Evolutionary conservation across 345 rosid genomes (phyloP).

Genomic region (Gossypium stocksii): DNA sequence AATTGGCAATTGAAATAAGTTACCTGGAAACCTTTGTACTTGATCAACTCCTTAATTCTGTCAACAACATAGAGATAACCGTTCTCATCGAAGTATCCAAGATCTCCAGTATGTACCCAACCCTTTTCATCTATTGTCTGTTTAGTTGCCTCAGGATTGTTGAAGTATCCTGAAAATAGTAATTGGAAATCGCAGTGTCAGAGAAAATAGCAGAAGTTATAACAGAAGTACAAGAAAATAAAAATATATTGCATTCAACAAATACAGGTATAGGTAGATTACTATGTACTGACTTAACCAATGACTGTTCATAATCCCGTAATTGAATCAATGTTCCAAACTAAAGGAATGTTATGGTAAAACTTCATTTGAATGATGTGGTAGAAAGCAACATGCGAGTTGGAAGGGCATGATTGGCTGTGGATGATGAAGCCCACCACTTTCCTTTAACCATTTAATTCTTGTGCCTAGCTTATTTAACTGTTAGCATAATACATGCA

Average conservation of each 20-base stretch:
- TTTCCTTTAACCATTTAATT: not conserved
- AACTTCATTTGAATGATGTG: too few relatives aligned
- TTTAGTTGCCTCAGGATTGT: constrained; percentile 75
- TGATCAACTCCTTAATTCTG: constrained; percentile 88
- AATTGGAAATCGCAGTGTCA: not conserved
- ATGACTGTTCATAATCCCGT: too few relatives aligned
- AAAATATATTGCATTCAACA: too few relatives aligned
- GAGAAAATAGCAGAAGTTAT: not conserved
- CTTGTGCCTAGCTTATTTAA: not conserved
- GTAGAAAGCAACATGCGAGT: too few relatives aligned
- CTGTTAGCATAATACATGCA: not conserved
- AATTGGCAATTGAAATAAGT: not conserved
- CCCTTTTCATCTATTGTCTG: constrained; percentile 68
- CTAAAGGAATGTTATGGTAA: too few relatives aligned
- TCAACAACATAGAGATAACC: constrained; percentile 77
- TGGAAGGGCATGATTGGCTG: too few relatives aligned
- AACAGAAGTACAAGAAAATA: too few relatives aligned
- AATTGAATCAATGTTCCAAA: too few relatives aligned
- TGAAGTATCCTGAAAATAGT: constrained; percentile 61
- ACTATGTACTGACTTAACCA: too few relatives aligned
- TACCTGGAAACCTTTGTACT: constrained; percentile 94
- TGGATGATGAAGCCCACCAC: too few relatives aligned
- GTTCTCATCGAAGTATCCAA: constrained; percentile 76
- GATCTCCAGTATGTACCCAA: constrained; percentile 92
- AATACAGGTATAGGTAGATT: too few relatives aligned